Conservation (phyloP, 2,329 filamentous ascomycete species). For the Dissoconium aciculare region DNA sequence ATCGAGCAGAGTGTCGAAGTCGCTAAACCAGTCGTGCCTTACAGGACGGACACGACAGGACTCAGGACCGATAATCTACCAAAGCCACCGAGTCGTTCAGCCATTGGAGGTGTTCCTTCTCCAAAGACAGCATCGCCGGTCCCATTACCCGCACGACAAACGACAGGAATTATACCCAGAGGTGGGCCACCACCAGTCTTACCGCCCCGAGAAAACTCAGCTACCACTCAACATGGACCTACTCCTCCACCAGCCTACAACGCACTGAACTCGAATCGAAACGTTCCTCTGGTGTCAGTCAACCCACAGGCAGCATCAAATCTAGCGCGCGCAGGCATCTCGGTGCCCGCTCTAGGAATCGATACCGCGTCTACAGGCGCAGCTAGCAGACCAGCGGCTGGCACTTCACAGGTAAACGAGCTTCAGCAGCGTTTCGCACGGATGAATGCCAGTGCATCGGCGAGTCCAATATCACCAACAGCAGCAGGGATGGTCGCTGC, state of each 20-base stretch:
- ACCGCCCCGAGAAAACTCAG: slow-evolving; percentile 39
- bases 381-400: slow-evolving; percentile 4
- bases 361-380: slow-evolving; percentile 25
- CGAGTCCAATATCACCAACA: slow-evolving; percentile 15
- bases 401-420: slow-evolving; percentile 42
- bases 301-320: slow-evolving; percentile 49
- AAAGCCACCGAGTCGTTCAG: slow-evolving; percentile 55
- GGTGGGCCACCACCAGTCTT: slow-evolving; percentile 10
- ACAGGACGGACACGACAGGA: slow-evolving; percentile 54
- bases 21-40: slow-evolving; percentile 44
- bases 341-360: slow-evolving; percentile 65
- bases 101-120: no score
- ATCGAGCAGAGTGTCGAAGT: slow-evolving; percentile 25
- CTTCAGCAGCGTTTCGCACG: slow-evolving; percentile 50
- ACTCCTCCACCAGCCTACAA: slow-evolving; percentile 36
- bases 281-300: slow-evolving; percentile 18
- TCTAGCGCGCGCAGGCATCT: slow-evolving; percentile 59
- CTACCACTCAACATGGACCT: slow-evolving; percentile 31
- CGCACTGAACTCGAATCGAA: slow-evolving; percentile 19
- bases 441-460: slow-evolving; percentile 28
- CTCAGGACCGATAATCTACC: slow-evolving; percentile 54
- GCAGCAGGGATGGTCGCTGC: slow-evolving; percentile 12
- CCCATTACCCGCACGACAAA: no score
- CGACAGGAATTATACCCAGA: slow-evolving; percentile 9
- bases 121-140: no score